Evolutionary conservation across 768 basidiomycete species (phyloP), one percentile per base, ranked within the genome.

Genomic region (Udeniomyces megalosporus): DNA sequence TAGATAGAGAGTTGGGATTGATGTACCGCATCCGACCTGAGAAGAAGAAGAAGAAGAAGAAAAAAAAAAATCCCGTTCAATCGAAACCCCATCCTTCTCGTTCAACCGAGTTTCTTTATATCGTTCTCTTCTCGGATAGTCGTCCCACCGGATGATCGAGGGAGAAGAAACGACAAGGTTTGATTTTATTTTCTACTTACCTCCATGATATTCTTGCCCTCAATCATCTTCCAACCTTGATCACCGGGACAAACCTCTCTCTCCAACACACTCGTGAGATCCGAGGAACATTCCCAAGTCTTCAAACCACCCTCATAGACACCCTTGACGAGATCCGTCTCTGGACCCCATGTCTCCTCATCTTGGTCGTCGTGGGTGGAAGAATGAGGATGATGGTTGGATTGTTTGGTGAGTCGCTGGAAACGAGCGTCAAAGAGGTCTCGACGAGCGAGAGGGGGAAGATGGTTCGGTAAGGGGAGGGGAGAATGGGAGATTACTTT

Each of bases 361-460:
- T 75, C 72, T 45, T 66, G 61, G 26, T 61, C 61, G 22, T 62
- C 38, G 38, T 42, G 38, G 38, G 17, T 8, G 8, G 32, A 72
- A 74, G 42, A 31, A 26, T 45, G 58, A 59, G n/a, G 42, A 15
- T 56, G 48, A 34, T 35, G 63, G 29, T 17, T 56, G 58, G 80
- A 2, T 84, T 79, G 47, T 90, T 86, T 8, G 29, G 38, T 8
- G 38, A 17, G 38, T 42, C 95, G 75, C 71, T 97, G 92, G 72
- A 93, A 95, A n/a, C 91, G 82, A 0, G 87, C 92, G 73, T 99
- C 93, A 69, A 89, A 96, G 5, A 97, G 77, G 73, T 97, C 93
- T 62, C 93, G 79, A 15, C 90, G 82, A 3, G 82, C 75, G 29
- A 97, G 75, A 73, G 68, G 67, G 12, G 63, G 56, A 1, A 63